A percentile compares a stretch with the other conserved stretches of the same genome.
Conservation (phyloP, 768 basidiomycete species). For the Coprinopsis strossmayeri region DNA sequence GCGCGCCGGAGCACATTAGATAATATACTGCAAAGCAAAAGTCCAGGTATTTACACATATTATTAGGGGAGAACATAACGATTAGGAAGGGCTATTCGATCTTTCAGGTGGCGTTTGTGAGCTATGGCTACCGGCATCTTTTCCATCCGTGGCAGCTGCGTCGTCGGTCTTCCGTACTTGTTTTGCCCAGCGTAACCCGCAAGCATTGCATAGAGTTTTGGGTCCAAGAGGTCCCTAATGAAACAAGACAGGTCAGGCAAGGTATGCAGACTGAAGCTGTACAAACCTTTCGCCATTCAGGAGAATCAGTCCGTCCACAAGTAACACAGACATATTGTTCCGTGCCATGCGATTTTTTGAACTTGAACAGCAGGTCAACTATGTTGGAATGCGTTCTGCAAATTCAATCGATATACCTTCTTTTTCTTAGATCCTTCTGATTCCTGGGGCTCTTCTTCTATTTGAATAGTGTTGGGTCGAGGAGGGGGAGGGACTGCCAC, state of each 20-base stretch:
- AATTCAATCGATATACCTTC: slow-evolving; percentile 36
- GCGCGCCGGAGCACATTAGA: no score
- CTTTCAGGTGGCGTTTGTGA: neutral
- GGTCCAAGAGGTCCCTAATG: slow-evolving; percentile 84
- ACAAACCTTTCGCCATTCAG: slow-evolving; percentile 89
- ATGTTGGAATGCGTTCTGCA: no score
- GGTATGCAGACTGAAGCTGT: neutral
- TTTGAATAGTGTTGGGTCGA: slow-evolving; percentile 9
- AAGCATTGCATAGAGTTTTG: slow-evolving; percentile 97
- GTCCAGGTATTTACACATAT: neutral
- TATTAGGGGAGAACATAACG: neutral
- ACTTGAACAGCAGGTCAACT: slow-evolving; percentile 23
- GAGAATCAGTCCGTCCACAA: slow-evolving; percentile 92
- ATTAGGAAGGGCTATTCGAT: neutral
- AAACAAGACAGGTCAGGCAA: slow-evolving; percentile 7
- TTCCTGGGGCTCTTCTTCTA: slow-evolving; percentile 38
- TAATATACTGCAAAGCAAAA: no score
- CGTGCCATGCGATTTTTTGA: slow-evolving; percentile 39
- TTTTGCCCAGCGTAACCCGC: slow-evolving; percentile 92
- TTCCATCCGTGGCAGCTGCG: slow-evolving; percentile 9
- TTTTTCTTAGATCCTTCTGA: slow-evolving; percentile 57
- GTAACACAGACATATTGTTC: slow-evolving; percentile 86
- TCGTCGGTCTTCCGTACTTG: slow-evolving; percentile 37
- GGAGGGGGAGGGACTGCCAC: neutral
- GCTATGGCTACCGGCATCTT: slow-evolving; percentile 8